Conservation (phyloP, 805 yeast species). For the Candida gorgasii region DNA sequence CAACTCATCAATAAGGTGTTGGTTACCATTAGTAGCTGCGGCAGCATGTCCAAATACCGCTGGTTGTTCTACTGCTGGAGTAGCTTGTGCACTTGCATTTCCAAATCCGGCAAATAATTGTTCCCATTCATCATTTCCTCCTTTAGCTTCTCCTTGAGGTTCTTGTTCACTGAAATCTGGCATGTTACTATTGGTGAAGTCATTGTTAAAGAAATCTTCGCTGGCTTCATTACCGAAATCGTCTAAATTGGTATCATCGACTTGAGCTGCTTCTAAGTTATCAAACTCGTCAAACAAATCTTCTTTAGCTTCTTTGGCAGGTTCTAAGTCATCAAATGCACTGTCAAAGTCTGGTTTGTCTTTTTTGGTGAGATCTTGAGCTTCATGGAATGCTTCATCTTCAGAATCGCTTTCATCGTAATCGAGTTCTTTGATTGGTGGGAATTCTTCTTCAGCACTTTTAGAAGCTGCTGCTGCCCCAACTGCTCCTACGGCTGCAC, state of each 20-base stretch:
- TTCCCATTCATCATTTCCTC: conserved; percentile 83
- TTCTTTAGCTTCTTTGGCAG: conserved; percentile 22
- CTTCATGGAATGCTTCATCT: conserved; percentile 22
- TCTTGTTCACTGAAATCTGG: conserved; percentile 32
- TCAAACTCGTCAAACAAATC: conserved; percentile 41
- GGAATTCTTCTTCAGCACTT: conserved; percentile 50
- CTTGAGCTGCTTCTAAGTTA: conserved; percentile 36
- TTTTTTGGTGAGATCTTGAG: conserved; percentile 9
- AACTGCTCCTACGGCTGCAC: background rate
- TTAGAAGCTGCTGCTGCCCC: background rate
- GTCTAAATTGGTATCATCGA: conserved; percentile 29
- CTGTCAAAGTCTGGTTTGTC: conserved; percentile 28
- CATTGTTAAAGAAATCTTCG: conserved; percentile 24
- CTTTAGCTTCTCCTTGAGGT: conserved; percentile 20
- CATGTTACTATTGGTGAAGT: conserved; percentile 29
- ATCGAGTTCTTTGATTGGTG: conserved; percentile 60
- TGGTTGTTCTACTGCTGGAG: conserved; percentile 12
- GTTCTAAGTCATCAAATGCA: conserved; percentile 40
- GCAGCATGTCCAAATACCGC: conserved; percentile 2
- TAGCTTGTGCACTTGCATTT: conserved; percentile 31
- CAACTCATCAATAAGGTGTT: conserved; percentile 69
- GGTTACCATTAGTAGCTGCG: background rate
- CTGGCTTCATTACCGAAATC: conserved; percentile 18
- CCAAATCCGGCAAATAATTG: conserved; percentile 90
- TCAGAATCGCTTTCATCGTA: conserved; percentile 52